phyloP scores from a whole-genome alignment of 2,329 filamentous ascomycete species.

The Dendryphion nanum region DNA sequence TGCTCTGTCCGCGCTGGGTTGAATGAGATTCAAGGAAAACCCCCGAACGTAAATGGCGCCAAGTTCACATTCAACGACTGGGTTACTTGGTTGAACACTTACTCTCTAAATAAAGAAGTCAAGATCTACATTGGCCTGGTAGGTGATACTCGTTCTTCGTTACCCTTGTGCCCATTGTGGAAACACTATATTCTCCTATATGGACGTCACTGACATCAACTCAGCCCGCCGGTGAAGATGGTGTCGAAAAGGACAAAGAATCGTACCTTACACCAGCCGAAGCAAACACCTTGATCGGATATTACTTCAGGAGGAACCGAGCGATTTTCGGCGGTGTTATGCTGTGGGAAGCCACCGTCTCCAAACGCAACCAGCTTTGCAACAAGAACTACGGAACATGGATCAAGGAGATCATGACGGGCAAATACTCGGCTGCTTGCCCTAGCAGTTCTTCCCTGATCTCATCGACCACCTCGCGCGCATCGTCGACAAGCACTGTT shows the following conservation, averaged over 20 bases:
- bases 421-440: slow-evolving; percentile 18
- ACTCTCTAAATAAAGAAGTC: slow-evolving; percentile 40
- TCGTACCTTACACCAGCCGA: slow-evolving; percentile 51
- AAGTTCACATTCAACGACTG: slow-evolving; percentile 50
- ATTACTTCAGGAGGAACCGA: slow-evolving; percentile 30
- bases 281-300: slow-evolving; percentile 46
- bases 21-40: slow-evolving; percentile 18
- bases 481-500: slow-evolving; percentile 5
- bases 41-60: too few species aligned
- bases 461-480: slow-evolving; percentile 2
- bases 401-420: slow-evolving; percentile 44
- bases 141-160: too few species aligned
- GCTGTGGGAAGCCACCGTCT: slow-evolving; percentile 57
- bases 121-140: slow-evolving; percentile 59
- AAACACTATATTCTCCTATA: too few species aligned
- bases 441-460: slow-evolving; percentile 10
- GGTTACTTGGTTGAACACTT: slow-evolving; percentile 35
- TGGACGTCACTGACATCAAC: too few species aligned
- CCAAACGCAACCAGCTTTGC: slow-evolving; percentile 46
- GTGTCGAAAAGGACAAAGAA: slow-evolving; percentile 18
- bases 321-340: slow-evolving; percentile 58
- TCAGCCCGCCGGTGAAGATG: slow-evolving; percentile 24
- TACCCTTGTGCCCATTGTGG: too few species aligned
- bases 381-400: slow-evolving; percentile 46
- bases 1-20: slow-evolving; percentile 51